Conservation (phyloP, 768 basidiomycete species). For the Butyriboletus loyo region DNA sequence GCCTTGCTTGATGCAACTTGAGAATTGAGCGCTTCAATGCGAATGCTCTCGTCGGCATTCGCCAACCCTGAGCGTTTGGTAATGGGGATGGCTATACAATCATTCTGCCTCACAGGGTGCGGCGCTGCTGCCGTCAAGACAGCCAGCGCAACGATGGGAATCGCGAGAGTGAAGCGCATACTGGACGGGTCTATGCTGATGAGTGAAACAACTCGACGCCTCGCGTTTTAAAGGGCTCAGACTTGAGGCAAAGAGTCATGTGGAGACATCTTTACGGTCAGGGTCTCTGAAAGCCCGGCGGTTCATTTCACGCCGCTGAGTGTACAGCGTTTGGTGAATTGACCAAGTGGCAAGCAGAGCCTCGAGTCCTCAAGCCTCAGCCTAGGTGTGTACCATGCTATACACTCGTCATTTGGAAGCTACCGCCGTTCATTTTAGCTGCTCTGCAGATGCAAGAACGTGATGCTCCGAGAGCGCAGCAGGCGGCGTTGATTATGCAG, state of each 20-base stretch:
- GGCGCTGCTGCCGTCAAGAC: slow-evolving; percentile 4
- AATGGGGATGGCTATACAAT: not conserved
- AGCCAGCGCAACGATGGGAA: not conserved
- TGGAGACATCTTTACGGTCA: not conserved
- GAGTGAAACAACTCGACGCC: not conserved
- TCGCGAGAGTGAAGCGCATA: slow-evolving; percentile 7
- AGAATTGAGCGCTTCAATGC: not conserved
- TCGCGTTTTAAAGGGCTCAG: not conserved
- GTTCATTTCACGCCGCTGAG: not conserved
- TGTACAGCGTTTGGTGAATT: not conserved
- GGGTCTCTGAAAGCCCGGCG: not conserved
- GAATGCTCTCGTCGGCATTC: slow-evolving; percentile 1
- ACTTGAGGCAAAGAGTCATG: not conserved
- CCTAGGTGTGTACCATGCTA: too few species aligned
- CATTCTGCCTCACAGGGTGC: not conserved
- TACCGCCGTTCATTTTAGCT: not conserved
- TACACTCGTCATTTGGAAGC: not conserved
- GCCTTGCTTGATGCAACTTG: slow-evolving; percentile 1
- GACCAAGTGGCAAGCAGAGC: not conserved
- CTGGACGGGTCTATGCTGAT: not conserved
- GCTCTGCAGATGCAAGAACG: not conserved
- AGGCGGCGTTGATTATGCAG: not conserved
- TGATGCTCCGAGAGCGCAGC: not conserved
- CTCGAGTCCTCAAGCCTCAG: too few species aligned
- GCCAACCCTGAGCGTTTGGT: slow-evolving; percentile 1